These are phyloP conservation scores for Russula virescens DNA, from an alignment of 768 basidiomycete genomes.

Conservation along the genomic window DNA sequence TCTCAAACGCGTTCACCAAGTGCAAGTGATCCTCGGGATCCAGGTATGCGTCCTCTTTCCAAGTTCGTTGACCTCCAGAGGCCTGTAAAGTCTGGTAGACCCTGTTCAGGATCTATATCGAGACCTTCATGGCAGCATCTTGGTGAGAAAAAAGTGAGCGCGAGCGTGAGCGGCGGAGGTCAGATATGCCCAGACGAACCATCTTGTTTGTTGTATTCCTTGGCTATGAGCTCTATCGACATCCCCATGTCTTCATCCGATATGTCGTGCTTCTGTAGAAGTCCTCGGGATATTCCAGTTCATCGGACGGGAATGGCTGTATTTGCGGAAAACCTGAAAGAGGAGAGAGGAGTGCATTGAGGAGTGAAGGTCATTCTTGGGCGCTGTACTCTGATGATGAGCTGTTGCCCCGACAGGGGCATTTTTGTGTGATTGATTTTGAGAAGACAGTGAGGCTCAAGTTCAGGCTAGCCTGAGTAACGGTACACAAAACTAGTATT, in stretches of 20 bases:
- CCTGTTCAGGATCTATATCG: conserved; percentile 58
- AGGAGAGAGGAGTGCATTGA: not conserved
- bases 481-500: too few species aligned
- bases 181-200: conserved; percentile 38
- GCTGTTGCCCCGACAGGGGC: conserved; percentile 22
- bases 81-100: too few species aligned
- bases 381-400: conserved; percentile 19
- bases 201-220: conserved; percentile 92
- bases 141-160: conserved; percentile 30
- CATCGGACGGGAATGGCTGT: conserved; percentile 78
- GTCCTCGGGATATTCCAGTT: conserved; percentile 61
- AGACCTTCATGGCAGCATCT: conserved; percentile 81
- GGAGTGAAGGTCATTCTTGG: not conserved
- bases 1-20: conserved; percentile 87
- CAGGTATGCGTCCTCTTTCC: conserved; percentile 53
- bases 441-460: too few species aligned
- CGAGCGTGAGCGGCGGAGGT: not conserved
- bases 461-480: too few species aligned
- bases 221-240: conserved; percentile 73
- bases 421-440: not conserved
- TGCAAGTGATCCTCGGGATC: conserved; percentile 79
- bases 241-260: conserved; percentile 61
- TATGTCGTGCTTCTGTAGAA: conserved; percentile 71
- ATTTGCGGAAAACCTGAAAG: conserved; percentile 77
- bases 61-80: conserved; percentile 44